Conservation (phyloP, 2,329 filamentous ascomycete genomes). For the Pseudocercospora vitis region DNA sequence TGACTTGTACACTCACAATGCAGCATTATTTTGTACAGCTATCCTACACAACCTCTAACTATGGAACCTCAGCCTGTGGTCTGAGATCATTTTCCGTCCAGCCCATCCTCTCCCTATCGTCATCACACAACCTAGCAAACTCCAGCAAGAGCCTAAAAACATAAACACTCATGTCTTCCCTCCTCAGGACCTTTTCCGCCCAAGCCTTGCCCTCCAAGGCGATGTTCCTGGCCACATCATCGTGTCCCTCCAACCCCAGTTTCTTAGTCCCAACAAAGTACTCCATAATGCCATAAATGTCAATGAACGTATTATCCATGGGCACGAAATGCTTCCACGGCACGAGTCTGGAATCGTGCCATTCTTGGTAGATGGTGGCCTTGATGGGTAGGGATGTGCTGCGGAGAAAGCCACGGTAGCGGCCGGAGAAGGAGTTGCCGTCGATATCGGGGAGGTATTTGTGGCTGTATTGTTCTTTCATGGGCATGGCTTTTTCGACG, state of each 20-base stretch:
- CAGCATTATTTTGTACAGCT: no score
- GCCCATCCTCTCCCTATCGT: slow-evolving; percentile 43
- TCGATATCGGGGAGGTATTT: slow-evolving; percentile 76
- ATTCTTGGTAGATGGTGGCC: slow-evolving; percentile 41
- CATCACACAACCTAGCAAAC: slow-evolving; percentile 46
- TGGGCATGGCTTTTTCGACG: slow-evolving; percentile 35
- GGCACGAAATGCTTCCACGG: slow-evolving; percentile 42
- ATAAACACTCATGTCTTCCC: slow-evolving; percentile 78
- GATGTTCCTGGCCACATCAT: slow-evolving; percentile 63
- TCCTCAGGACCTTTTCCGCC: slow-evolving; percentile 65
- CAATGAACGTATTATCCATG: slow-evolving; percentile 33
- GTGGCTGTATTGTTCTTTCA: slow-evolving; percentile 47
- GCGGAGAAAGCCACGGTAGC: slow-evolving; percentile 36
- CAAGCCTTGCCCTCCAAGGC: slow-evolving; percentile 65
- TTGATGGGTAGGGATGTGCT: slow-evolving; percentile 36
- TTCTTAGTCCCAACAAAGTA: slow-evolving; percentile 57
- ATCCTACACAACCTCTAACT: no score
- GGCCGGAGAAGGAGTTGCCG: slow-evolving; percentile 54
- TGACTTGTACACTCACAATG: no score
- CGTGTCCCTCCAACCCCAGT: slow-evolving; percentile 42
- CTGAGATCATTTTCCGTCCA: slow-evolving; percentile 32
- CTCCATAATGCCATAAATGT: slow-evolving; percentile 34
- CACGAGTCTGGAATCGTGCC: slow-evolving; percentile 40
- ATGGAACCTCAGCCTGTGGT: neutral
- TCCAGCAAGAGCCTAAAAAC: slow-evolving; percentile 65